These are phyloP conservation scores for Chlamydomonas sphaeroides DNA, from an alignment of 139 green algal genomes.

Conservation along the genomic window DNA sequence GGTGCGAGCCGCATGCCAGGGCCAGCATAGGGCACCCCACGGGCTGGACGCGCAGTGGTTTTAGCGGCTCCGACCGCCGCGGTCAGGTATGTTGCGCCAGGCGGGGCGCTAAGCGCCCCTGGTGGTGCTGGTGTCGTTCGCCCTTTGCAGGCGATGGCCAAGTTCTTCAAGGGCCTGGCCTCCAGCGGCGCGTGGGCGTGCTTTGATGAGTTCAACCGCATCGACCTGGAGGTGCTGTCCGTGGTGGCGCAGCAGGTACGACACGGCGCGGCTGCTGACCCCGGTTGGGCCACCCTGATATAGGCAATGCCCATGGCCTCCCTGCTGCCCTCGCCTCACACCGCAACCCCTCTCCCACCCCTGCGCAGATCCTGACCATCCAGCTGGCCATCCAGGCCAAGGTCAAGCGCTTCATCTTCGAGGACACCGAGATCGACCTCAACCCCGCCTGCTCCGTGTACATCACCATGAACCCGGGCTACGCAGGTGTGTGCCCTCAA, in stretches of 20 bases:
- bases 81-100: no score
- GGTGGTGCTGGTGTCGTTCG: no score
- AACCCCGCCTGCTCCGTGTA: slow-evolving; percentile 76
- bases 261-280: no score
- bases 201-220: slow-evolving; percentile 93
- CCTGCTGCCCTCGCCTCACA: not conserved
- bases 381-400: slow-evolving; percentile 79
- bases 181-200: slow-evolving; percentile 82
- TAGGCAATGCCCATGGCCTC: no score
- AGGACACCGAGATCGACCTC: slow-evolving; percentile 83
- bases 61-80: no score
- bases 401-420: slow-evolving; percentile 85
- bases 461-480: slow-evolving; percentile 88
- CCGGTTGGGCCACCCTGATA: no score
- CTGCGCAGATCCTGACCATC: slow-evolving; percentile 74
- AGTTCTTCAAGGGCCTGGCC: slow-evolving; percentile 89
- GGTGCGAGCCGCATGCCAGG: no score
- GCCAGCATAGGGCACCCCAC: no score
- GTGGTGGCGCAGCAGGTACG: slow-evolving; percentile 76
- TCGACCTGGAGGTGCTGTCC: slow-evolving; percentile 81
- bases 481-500: slow-evolving; percentile 49
- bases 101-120: no score
- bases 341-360: no score
- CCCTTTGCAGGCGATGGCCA: slow-evolving; percentile 57
- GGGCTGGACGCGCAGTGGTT: no score